Conservation (phyloP, 2,329 filamentous ascomycete genomes). For the Pleomassaria siparia region DNA sequence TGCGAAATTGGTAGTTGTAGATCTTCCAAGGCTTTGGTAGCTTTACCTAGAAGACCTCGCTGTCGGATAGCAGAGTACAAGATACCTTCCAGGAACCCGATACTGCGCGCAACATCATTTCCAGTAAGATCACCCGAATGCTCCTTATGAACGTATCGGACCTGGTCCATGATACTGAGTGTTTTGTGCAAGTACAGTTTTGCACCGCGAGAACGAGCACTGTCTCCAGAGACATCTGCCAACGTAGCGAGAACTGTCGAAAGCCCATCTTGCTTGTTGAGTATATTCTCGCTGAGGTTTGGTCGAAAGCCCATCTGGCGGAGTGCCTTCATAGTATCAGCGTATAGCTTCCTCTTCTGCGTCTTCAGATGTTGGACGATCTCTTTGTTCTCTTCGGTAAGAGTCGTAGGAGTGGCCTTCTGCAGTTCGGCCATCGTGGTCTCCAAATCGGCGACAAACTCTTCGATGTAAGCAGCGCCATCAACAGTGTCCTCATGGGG, state of each 20-base stretch:
- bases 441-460: constrained; percentile 69
- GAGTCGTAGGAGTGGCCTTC: constrained; percentile 76
- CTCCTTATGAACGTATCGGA: constrained; percentile 67
- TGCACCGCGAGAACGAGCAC: constrained; percentile 43
- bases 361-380: constrained; percentile 85
- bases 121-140: constrained; percentile 84
- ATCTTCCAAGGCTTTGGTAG: constrained; percentile 35
- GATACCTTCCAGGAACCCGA: constrained; percentile 85
- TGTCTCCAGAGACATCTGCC: constrained; percentile 17
- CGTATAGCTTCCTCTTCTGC: constrained; percentile 85
- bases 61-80: constrained; percentile 67
- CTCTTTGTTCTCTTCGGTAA: constrained; percentile 85
- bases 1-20: constrained; percentile 43
- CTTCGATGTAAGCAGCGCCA: constrained; percentile 61
- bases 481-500: constrained; percentile 57
- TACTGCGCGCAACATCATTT: constrained; percentile 75
- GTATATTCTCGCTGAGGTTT: constrained; percentile 73
- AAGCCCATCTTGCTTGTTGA: constrained; percentile 72
- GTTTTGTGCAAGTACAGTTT: constrained; percentile 79
- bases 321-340: constrained; percentile 80
- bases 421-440: constrained; percentile 71
- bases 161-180: constrained; percentile 69
- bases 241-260: constrained; percentile 66
- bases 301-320: constrained; percentile 87
- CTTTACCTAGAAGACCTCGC: constrained; percentile 47